Evolutionary conservation across 805 yeast genomes (phyloP).

Genomic region (Starmera quercuum): DNA sequence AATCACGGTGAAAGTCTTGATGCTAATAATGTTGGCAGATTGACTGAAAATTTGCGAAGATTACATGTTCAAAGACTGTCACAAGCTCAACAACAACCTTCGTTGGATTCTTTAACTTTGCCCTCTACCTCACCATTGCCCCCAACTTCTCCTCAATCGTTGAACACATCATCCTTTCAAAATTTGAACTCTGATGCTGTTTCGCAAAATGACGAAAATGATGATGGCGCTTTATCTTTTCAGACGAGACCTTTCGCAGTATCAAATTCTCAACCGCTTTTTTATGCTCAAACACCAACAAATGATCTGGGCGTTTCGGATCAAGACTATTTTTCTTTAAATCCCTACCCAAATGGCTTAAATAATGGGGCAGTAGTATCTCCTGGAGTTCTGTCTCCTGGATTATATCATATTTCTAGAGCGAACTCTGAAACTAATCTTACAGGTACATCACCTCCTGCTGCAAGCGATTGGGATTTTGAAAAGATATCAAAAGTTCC

Average conservation of each 20-base stretch:
- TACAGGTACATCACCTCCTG: constrained; percentile 5
- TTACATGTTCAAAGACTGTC: constrained; percentile 41
- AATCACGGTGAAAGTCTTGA: constrained; percentile 14
- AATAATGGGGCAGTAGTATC: constrained; percentile 15
- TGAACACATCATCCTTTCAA: neutral
- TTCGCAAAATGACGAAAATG: constrained; percentile 17
- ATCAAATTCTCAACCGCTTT: neutral
- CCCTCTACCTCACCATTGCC: constrained; percentile 9
- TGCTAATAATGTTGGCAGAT: constrained; percentile 22
- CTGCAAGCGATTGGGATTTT: constrained; percentile 30
- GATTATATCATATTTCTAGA: constrained; percentile 49
- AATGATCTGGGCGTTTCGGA: constrained; percentile 11
- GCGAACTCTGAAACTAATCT: constrained; percentile 39
- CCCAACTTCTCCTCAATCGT: neutral
- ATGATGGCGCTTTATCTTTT: constrained; percentile 11
- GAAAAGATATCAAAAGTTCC: constrained; percentile 64
- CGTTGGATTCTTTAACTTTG: constrained; percentile 16
- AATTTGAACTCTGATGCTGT: no score
- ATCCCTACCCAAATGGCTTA: constrained; percentile 6
- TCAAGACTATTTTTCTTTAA: constrained; percentile 30
- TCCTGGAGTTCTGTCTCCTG: constrained; percentile 46
- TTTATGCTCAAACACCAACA: constrained; percentile 14
- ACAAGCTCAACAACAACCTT: constrained; percentile 25
- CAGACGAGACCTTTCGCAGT: constrained; percentile 2
- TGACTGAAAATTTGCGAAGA: constrained; percentile 45